These are phyloP conservation scores for Rosa rugosa DNA, from an alignment of 306 rosid species.

Conservation along the genomic window DNA sequence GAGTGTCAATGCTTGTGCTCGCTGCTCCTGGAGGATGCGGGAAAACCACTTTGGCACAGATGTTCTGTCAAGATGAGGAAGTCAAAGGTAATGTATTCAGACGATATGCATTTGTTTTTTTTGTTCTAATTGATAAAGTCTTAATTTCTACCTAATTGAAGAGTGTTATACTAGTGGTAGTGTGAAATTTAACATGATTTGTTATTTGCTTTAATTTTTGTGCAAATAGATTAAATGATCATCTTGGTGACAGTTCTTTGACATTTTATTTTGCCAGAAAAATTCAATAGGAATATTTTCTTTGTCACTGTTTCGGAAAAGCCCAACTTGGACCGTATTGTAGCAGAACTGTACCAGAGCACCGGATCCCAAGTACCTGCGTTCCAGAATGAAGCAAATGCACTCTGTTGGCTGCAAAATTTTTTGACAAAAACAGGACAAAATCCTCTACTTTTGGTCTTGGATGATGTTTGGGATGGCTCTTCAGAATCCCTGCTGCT, in stretches of 20 bases:
- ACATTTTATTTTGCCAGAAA: not conserved
- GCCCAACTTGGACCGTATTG: slow-evolving; percentile 5
- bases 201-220: too few species aligned
- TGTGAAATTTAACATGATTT: not conserved
- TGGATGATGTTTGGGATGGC: slow-evolving; percentile 9
- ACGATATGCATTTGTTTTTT: not conserved
- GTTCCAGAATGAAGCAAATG: slow-evolving; percentile 35
- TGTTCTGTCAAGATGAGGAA: slow-evolving; percentile 42
- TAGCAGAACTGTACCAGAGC: slow-evolving; percentile 31
- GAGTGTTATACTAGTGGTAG: not conserved
- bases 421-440: not conserved
- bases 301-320: not conserved
- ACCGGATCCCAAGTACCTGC: slow-evolving; percentile 13
- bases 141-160: not conserved
- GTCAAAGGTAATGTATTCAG: slow-evolving; percentile 35
- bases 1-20: slow-evolving; percentile 30
- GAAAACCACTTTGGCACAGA: slow-evolving; percentile 46
- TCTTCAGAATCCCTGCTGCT: slow-evolving; percentile 12
- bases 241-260: not conserved
- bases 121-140: not conserved
- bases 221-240: not conserved
- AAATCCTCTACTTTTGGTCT: not conserved
- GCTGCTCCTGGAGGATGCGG: slow-evolving; percentile 52
- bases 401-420: slow-evolving; percentile 26
- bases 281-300: not conserved